Evolutionary conservation across 805 yeast genomes (phyloP).

Genomic region (Yarrowia sp.): DNA sequence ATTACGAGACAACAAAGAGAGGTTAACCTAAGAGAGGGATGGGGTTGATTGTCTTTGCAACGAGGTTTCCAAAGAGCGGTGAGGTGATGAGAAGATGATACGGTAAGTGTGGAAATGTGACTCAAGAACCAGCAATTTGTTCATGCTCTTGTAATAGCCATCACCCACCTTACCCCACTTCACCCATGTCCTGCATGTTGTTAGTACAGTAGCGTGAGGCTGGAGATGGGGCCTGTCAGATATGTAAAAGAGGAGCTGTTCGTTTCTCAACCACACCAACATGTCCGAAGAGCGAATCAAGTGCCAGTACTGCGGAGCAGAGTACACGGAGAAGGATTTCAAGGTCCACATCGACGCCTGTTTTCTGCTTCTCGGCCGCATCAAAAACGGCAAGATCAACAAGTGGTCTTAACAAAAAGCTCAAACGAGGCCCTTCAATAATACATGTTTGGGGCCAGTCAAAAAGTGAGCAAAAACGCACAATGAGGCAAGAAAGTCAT

Average conservation of each 20-base stretch:
- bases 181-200: constrained; percentile 13
- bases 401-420: background rate
- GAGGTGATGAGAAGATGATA: no score
- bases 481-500: no score
- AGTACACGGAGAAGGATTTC: constrained; percentile 9
- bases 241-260: background rate
- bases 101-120: no score
- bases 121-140: no score
- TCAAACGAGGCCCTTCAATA: background rate
- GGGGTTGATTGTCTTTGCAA: no score
- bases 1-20: background rate
- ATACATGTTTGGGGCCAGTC: no score
- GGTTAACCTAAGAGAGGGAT: no score
- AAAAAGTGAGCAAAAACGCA: no score
- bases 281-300: constrained; percentile 1
- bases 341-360: constrained; percentile 23
- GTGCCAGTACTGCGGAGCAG: constrained; percentile 19
- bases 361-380: constrained; percentile 4
- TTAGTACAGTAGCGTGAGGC: background rate
- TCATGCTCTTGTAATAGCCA: no score
- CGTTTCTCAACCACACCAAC: background rate
- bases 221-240: constrained; percentile 6
- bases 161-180: no score
- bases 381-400: constrained; percentile 15
- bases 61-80: no score